Evolutionary conservation across 306 rosid species (phyloP), one percentile per base, ranked within the genome.

Genomic region (Vigna mungo): DNA sequence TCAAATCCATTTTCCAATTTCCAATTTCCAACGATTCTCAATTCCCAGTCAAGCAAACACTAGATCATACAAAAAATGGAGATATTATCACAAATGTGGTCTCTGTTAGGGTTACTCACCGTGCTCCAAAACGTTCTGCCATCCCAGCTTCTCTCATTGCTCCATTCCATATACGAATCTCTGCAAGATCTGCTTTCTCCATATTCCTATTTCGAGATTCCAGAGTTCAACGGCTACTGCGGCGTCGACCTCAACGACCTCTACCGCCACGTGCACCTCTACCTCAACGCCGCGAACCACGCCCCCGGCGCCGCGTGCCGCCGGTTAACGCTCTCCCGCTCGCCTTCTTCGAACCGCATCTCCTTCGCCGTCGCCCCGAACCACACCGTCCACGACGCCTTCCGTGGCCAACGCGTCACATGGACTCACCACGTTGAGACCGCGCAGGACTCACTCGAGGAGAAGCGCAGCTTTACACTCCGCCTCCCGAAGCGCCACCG

Each of bases 341-440:
- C 97, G 21, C 89, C 83, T 3, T 93, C 98, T 36, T 93, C 97
- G 62, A 89, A 83, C 73, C 82, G 86, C 56, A 88, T 93, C 39
- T 91, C 95, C 71, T 91, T 85, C 74, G 79, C 94, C 8, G 90
- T 93, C 6, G 92, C 98, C 0, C 95, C 98, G 2, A 93, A 93
- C 76, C 96, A 93, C 81, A 86, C 97, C 14, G 88, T 91, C 32
- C 84, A 86, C 67, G 97, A 91, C 80, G 4, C 81, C 37, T 93
- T 91, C 71, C 4, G 30, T 49, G 86, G 84, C 78, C 93, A 88
- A 70, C 74, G 75, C 32, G 73, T 88, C 20, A 67, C 88, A 3
- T 93, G 98, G 97, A 93, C 97, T 0, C 97, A 93, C 84, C 93
- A 91, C 63, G 97, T 91, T 6, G 98, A 93, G 3, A 84, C 90